Base-by-base conservation (phyloP, 2,329 filamentous ascomycete species). In the Aspergillus tubingensis region DNA sequence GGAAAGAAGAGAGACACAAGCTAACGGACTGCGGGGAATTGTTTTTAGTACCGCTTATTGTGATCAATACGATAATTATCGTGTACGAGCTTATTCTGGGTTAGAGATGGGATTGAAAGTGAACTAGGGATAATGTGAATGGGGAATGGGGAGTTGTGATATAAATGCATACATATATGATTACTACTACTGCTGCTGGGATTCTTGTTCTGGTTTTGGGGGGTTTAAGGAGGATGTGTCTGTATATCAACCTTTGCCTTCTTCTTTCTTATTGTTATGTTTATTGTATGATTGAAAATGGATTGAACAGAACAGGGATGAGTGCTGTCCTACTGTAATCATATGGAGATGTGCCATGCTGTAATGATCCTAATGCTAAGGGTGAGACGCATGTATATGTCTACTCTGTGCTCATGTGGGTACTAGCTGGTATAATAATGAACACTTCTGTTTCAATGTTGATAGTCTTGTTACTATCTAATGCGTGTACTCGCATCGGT, bases 51-150 rank as follows among this genome's bases (percentile, higher is more conserved):
- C 92, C 92, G 13, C 79, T 96, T 64, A 96, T 96, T 77, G 85
- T 87, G 63, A 86, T 94, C 71, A 96, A 96, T 76, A 87, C 88
- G 5, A 76, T 93, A 66, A 89, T 96, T 66, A 95, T 96, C 72
- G 75, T 92, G 61, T 96, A 93, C 78, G 89, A 92, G 78, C 80
- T 95, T 43, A 82, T 92, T 50, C 81, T 93, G 27, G 91, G 91
- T 60, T 93, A 36, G 11, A 36, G 2, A 2, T 15, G 32, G 30
- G 81, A 84, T 21, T 27, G n/a, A 8, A 52, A 15, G 25, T 19
- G 13, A 17, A 3, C 21, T 13, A 5, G 32, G 5, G 41, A 43
- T 27, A 11, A 36, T 30, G n/a, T 48, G 57, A 11, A n/a, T 25
- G 8, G 1, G 47, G 15, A 23, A 19, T 17, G 25, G 23, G 25